Evolutionary conservation across 1,284 basidiomycete species (phyloP).

Genomic region (Apiotrichum laibachii): DNA sequence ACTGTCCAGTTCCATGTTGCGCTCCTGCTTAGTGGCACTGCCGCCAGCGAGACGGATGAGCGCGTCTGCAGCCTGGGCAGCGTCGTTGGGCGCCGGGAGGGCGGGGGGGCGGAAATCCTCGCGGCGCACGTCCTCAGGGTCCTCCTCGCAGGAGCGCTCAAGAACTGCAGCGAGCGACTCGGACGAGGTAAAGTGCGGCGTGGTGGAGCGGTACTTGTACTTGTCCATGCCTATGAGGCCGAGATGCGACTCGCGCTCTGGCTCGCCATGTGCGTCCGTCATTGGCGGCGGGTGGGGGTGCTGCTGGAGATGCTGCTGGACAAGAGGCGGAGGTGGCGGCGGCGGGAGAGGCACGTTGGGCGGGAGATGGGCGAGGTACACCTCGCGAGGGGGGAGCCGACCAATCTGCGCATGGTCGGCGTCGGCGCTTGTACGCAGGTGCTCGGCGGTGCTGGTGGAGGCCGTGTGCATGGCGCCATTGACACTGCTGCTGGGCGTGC

Average conservation of each 20-base stretch:
- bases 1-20: too few species aligned
- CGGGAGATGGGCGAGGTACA: background rate
- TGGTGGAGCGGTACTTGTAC: background rate
- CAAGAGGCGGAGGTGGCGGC: background rate
- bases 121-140: background rate
- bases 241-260: background rate
- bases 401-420: too few species aligned
- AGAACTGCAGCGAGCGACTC: background rate
- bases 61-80: background rate
- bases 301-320: background rate
- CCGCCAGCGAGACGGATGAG: background rate
- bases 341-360: background rate
- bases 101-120: background rate
- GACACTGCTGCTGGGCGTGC: slow-evolving; percentile 25
- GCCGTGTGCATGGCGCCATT: background rate
- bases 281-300: background rate
- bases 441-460: background rate
- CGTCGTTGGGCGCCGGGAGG: background rate
- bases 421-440: too few species aligned
- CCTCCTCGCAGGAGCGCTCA: background rate
- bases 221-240: background rate
- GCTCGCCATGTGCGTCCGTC: background rate
- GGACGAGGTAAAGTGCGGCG: background rate
- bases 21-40: background rate
- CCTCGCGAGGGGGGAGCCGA: background rate